phyloP scores from a whole-genome alignment of 202 grass and related monocot genomes.

The Panicum hallii region DNA sequence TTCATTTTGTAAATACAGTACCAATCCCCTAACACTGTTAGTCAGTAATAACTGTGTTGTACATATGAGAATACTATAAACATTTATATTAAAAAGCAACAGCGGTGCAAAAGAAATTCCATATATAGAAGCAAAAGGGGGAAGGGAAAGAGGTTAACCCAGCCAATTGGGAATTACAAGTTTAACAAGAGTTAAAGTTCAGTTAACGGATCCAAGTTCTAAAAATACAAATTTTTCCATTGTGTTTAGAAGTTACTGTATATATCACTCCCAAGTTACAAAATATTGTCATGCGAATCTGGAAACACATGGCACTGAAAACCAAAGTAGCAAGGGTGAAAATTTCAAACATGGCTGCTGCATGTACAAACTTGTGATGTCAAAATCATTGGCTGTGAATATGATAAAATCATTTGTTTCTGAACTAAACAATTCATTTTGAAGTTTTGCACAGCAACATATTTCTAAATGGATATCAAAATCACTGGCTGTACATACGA shows the following conservation, averaged over 20 bases:
- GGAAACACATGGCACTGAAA: not conserved
- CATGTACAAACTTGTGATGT: not conserved
- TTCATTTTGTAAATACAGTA: not conserved
- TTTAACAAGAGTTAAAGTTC: not conserved
- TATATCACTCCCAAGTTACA: not conserved
- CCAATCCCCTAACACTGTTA: not conserved
- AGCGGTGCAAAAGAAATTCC: not conserved
- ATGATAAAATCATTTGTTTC: constrained; percentile 10
- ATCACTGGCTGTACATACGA: too few relatives aligned
- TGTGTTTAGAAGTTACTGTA: not conserved
- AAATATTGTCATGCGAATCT: not conserved
- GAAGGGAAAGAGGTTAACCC: not conserved
- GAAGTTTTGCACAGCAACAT: not conserved
- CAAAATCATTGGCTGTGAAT: not conserved
- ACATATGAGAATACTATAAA: not conserved
- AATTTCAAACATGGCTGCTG: not conserved
- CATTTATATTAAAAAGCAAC: not conserved
- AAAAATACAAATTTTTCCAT: not conserved
- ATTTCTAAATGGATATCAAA: not conserved
- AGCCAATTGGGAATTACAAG: not conserved
- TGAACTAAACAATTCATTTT: constrained; percentile 1
- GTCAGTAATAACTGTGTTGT: not conserved
- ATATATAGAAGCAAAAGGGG: not conserved
- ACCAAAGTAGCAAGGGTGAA: not conserved
- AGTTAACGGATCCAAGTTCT: not conserved